Conservation (phyloP, 1,284 basidiomycete species). For the Microbotryum violaceum region DNA sequence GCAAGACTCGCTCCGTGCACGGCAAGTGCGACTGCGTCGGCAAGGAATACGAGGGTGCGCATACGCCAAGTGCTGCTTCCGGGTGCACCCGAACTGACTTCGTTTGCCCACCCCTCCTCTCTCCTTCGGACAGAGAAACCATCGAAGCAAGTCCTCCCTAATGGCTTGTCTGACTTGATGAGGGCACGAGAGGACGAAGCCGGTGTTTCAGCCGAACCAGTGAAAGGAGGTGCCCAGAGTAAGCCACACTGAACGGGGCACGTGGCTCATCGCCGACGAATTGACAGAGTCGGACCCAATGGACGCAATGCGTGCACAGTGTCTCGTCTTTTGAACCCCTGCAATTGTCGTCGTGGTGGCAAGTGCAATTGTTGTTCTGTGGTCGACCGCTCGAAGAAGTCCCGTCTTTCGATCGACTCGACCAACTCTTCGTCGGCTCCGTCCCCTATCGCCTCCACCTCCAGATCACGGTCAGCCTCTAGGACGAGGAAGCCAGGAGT, state of each 20-base stretch:
- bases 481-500: not conserved
- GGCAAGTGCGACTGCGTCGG: slow-evolving; percentile 25
- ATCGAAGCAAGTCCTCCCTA: slow-evolving; percentile 12
- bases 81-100: no score
- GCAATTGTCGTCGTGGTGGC: slow-evolving; percentile 25
- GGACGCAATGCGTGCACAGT: slow-evolving; percentile 3
- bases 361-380: slow-evolving; percentile 22
- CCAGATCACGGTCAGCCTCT: not conserved
- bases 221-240: not conserved
- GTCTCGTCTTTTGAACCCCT: slow-evolving; percentile 22
- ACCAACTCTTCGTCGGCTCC: slow-evolving; percentile 1
- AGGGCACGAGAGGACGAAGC: not conserved
- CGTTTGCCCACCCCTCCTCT: no score
- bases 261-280: not conserved
- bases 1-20: slow-evolving; percentile 26
- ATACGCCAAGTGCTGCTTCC: no score
- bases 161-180: slow-evolving; percentile 18
- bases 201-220: not conserved
- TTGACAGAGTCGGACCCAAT: no score
- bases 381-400: slow-evolving; percentile 2
- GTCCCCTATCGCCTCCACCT: not conserved
- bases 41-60: slow-evolving; percentile 9
- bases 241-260: not conserved
- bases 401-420: not conserved
- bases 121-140: slow-evolving; percentile 2